These are phyloP conservation scores for Yamadazyma spencermartinsiae DNA, from an alignment of 1,139 yeast species.

Conservation along the genomic window DNA sequence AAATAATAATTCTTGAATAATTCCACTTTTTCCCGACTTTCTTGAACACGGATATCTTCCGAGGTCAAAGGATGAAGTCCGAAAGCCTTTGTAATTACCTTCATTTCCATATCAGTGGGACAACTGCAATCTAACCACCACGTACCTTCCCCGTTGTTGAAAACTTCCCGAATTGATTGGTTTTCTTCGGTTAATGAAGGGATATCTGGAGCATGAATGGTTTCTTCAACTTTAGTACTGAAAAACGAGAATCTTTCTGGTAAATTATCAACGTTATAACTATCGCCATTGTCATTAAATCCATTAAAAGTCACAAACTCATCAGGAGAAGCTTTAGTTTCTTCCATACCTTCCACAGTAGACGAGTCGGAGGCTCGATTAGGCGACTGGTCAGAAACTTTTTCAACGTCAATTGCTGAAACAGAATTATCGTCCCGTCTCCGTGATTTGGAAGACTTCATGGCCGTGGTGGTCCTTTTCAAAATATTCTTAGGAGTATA, in stretches of 20 bases:
- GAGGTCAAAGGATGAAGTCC: conserved; percentile 84
- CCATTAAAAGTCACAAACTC: conserved; percentile 21
- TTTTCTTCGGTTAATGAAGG: conserved; percentile 70
- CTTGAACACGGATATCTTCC: conserved; percentile 83
- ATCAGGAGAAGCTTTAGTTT: conserved; percentile 31
- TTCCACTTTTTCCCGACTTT: conserved; percentile 83
- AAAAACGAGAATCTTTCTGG: conserved; percentile 86
- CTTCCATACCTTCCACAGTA: conserved; percentile 22
- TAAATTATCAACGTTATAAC: conserved; percentile 8
- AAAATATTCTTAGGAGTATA: conserved; percentile 55
- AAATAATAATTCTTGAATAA: conserved; percentile 72
- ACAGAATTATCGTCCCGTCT: conserved; percentile 10
- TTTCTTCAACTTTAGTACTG: conserved; percentile 77
- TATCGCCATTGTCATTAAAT: conserved; percentile 12
- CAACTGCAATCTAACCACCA: conserved; percentile 81
- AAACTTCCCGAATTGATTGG: conserved; percentile 63
- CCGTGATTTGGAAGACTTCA: conserved; percentile 1
- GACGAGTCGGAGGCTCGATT: conserved; percentile 28
- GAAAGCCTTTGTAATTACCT: conserved; percentile 64
- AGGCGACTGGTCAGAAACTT: conserved; percentile 9
- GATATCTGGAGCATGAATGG: conserved; percentile 85
- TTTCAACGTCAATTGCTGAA: conserved; percentile 10
- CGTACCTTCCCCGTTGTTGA: conserved; percentile 58
- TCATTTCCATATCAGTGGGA: conserved; percentile 71
- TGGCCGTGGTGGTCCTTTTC: conserved; percentile 18